phyloP scores from a whole-genome alignment of 148 eudicot species.

The Dianthus caryophyllus region DNA sequence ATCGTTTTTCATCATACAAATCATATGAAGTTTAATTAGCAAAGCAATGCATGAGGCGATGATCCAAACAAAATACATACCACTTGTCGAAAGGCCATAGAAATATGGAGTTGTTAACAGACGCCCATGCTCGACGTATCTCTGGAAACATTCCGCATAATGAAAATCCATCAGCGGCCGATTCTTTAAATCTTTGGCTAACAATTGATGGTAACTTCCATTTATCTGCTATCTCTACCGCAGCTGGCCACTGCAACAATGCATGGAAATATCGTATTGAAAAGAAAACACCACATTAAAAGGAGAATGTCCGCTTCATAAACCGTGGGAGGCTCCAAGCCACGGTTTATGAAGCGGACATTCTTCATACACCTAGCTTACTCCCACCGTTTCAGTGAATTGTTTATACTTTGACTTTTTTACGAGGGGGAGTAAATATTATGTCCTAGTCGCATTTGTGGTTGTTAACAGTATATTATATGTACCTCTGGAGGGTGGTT shows the following conservation, averaged over 20 bases:
- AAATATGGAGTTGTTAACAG: constrained; percentile 82
- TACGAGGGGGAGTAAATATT: too few relatives aligned
- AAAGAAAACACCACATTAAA: too few relatives aligned
- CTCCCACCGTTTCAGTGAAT: too few relatives aligned
- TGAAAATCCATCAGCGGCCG: constrained; percentile 90
- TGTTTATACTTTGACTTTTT: too few relatives aligned
- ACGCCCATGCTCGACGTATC: constrained; percentile 97
- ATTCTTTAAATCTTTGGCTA: constrained; percentile 59
- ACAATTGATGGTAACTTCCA: constrained; percentile 88
- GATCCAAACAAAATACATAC: constrained; percentile 29
- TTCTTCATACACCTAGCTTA: too few relatives aligned
- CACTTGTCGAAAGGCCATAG: constrained; percentile 94
- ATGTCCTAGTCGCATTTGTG: too few relatives aligned
- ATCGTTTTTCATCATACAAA: constrained; percentile 18
- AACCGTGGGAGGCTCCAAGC: too few relatives aligned
- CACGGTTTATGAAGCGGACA: too few relatives aligned
- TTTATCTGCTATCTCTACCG: constrained; percentile 82
- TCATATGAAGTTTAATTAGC: background rate
- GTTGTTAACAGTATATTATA: too few relatives aligned
- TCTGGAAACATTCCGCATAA: constrained; percentile 94
- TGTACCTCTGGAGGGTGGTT: too few relatives aligned
- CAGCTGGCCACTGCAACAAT: constrained; percentile 72
- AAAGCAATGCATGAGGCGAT: background rate
- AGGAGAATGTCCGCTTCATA: too few relatives aligned
- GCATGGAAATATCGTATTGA: too few relatives aligned